Percentiles rank a stretch among this genome's conserved stretches.
These are phyloP conservation scores for Xylariaceae sp. DNA, from an alignment of 2,329 filamentous ascomycete species.

Conservation along the genomic window DNA sequence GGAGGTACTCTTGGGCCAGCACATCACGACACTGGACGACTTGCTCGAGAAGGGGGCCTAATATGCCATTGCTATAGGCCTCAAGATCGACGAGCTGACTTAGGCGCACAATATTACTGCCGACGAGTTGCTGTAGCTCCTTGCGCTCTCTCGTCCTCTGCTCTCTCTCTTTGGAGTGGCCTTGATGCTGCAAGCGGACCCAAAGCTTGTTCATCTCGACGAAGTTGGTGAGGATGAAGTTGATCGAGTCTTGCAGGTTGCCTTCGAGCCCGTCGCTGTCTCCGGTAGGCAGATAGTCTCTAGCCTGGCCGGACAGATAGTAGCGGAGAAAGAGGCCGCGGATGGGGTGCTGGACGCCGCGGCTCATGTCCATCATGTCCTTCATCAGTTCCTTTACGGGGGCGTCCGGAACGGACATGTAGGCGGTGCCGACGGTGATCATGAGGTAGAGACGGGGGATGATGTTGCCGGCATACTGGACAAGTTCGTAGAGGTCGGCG, in stretches of 20 bases:
- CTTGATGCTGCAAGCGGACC: slow-evolving; percentile 96
- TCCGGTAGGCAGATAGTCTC: slow-evolving; percentile 80
- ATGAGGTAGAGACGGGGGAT: slow-evolving; percentile 95
- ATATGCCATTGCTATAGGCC: slow-evolving; percentile 85
- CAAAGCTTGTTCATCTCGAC: slow-evolving; percentile 99
- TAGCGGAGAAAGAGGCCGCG: slow-evolving; percentile 93
- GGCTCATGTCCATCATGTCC: slow-evolving; percentile 99
- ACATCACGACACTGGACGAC: slow-evolving; percentile 98
- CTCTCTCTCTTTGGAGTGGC: slow-evolving; percentile 91
- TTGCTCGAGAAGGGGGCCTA: slow-evolving; percentile 88
- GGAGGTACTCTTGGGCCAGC: slow-evolving; percentile 90
- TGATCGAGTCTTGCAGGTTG: slow-evolving; percentile 95
- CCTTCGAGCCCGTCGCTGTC: slow-evolving; percentile 89
- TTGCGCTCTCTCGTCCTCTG: slow-evolving; percentile 91
- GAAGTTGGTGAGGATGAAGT: slow-evolving; percentile 96
- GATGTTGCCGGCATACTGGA: slow-evolving; percentile 98
- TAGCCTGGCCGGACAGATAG: slow-evolving; percentile 91
- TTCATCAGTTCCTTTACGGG: slow-evolving; percentile 99
- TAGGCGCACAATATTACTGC: slow-evolving; percentile 90
- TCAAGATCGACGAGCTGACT: slow-evolving; percentile 95
- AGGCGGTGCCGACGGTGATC: slow-evolving; percentile 98
- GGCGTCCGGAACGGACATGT: slow-evolving; percentile 97
- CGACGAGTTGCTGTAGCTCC: slow-evolving; percentile 91
- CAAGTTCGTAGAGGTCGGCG: slow-evolving; percentile 94
- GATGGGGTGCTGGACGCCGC: slow-evolving; percentile 94